These are phyloP conservation scores for Kuraishia capsulata DNA, from an alignment of 805 yeast genomes.

Conservation along the genomic window DNA sequence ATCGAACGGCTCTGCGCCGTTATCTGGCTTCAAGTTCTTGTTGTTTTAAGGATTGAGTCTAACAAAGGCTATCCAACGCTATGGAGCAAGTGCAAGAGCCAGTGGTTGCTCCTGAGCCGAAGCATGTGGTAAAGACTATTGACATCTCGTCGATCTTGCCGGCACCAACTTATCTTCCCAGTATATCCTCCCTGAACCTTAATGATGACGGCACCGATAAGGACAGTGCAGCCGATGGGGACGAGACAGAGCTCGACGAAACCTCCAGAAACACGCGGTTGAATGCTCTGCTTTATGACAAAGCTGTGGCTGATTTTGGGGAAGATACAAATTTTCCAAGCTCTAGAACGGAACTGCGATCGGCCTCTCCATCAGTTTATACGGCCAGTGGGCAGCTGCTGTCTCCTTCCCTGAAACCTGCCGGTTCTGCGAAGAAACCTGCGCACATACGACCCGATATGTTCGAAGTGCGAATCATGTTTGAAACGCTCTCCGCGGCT, in stretches of 20 bases:
- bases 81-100: too few species aligned
- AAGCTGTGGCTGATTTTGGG: neutral
- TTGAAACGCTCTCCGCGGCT: conserved; percentile 31
- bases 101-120: too few species aligned
- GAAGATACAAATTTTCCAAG: too few species aligned
- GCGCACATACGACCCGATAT: conserved; percentile 3
- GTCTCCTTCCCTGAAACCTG: conserved; percentile 1
- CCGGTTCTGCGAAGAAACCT: neutral
- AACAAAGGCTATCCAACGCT: too few species aligned
- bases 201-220: neutral
- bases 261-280: conserved; percentile 18
- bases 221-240: conserved; percentile 8
- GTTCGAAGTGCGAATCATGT: conserved; percentile 25
- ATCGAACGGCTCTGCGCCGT: too few species aligned
- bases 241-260: conserved; percentile 13
- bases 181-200: conserved; percentile 1
- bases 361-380: neutral
- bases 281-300: conserved; percentile 12
- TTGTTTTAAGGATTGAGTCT: too few species aligned
- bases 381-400: neutral
- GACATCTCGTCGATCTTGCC: conserved; percentile 1
- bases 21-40: too few species aligned
- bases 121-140: neutral
- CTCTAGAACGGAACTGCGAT: too few species aligned
- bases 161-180: conserved; percentile 1